phyloP scores from a whole-genome alignment of 257 asterid species.

The Eustoma russellianum region DNA sequence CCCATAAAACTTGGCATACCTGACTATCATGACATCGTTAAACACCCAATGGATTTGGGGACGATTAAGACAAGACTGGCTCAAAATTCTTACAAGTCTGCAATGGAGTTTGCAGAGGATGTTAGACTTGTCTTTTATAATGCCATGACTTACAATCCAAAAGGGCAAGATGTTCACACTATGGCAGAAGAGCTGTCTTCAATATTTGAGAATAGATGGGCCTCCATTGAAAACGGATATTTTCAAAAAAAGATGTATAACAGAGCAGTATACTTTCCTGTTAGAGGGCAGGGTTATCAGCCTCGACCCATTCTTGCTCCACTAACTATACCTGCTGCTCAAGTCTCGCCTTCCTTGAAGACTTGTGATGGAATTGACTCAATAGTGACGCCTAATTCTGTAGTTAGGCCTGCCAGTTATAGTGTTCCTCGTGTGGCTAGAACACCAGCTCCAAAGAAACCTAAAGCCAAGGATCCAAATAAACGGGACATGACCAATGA shows the following conservation, averaged over 20 bases:
- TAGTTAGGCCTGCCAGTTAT: constrained; percentile 25
- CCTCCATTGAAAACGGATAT: constrained; percentile 52
- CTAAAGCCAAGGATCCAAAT: constrained; percentile 86
- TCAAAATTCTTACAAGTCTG: constrained; percentile 60
- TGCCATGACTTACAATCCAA: constrained; percentile 94
- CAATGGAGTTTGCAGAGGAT: constrained; percentile 75
- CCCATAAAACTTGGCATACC: constrained; percentile 49
- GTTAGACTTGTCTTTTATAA: constrained; percentile 78
- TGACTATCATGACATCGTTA: constrained; percentile 72
- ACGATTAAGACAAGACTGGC: constrained; percentile 61
- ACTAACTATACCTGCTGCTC: constrained; percentile 39
- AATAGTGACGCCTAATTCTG: constrained; percentile 36
- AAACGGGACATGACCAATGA: constrained; percentile 94
- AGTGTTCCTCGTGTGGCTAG: constrained; percentile 18
- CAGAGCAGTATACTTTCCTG: constrained; percentile 27
- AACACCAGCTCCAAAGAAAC: constrained; percentile 77
- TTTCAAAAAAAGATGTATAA: constrained; percentile 46
- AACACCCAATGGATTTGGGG: constrained; percentile 90
- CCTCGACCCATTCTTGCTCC: constrained; percentile 23
- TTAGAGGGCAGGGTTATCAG: too few relatives aligned
- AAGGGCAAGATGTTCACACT: constrained; percentile 78
- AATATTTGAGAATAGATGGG: constrained; percentile 85
- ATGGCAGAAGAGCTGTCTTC: constrained; percentile 68
- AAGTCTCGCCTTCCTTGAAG: constrained; percentile 26
- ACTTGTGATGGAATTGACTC: constrained; percentile 43